phyloP scores from a whole-genome alignment of 2,329 filamentous ascomycete genomes.

The Capronia epimyces region DNA sequence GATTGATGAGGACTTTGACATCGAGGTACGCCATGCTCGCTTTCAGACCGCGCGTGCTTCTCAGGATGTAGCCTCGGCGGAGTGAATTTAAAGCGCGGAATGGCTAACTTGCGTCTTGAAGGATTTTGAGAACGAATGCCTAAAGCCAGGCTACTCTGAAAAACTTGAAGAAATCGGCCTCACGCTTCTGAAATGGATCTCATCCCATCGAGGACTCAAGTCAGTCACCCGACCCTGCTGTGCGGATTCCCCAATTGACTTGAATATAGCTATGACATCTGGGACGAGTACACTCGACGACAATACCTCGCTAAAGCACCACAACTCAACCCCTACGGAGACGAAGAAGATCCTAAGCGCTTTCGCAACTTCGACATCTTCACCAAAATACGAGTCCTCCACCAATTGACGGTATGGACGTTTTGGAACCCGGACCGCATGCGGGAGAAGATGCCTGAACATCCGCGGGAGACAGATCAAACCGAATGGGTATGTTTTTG shows the following conservation, averaged over 20 bases:
- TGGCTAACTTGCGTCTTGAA: conserved; percentile 39
- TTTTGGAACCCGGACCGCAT: conserved; percentile 83
- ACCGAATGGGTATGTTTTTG: conserved; percentile 65
- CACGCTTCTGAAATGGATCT: conserved; percentile 83
- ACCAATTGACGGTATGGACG: conserved; percentile 84
- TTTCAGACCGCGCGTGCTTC: neutral
- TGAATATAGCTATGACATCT: conserved; percentile 65
- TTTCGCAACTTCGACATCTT: conserved; percentile 80
- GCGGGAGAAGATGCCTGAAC: conserved; percentile 74
- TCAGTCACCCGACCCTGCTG: conserved; percentile 46
- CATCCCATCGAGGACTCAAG: conserved; percentile 88
- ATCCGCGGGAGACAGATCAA: conserved; percentile 70
- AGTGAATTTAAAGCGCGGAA: conserved; percentile 20
- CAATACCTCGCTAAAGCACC: conserved; percentile 82
- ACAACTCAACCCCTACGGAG: conserved; percentile 75
- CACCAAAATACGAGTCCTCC: conserved; percentile 71
- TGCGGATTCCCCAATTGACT: conserved; percentile 27
- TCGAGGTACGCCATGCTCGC: conserved; percentile 62
- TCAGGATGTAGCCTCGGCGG: conserved; percentile 7
- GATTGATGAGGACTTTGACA: conserved; percentile 79
- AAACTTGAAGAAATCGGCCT: conserved; percentile 76
- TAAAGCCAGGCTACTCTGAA: conserved; percentile 67
- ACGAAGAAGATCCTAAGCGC: conserved; percentile 62
- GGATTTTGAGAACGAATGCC: conserved; percentile 83
- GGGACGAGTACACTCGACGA: conserved; percentile 86